Evolutionary conservation across 2,329 filamentous ascomycete genomes (phyloP), one percentile per base, ranked within the genome.

Genomic region (Scedosporium boydii): DNA sequence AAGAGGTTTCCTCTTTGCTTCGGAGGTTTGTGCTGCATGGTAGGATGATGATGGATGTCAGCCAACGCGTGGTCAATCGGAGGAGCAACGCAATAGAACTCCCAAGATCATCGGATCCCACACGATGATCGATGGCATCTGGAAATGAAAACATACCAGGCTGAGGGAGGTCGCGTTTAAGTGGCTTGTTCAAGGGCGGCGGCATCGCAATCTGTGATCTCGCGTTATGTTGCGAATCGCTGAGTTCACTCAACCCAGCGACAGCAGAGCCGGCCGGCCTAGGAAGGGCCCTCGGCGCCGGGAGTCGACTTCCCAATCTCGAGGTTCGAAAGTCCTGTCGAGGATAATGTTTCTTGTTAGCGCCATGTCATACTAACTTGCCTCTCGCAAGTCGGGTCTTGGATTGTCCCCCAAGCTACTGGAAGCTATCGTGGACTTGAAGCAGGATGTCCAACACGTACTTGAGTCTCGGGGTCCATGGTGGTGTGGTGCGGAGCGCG

Each of bases 181-280:
- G 62, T 12, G 74, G 75, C 1, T 70, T 68, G 64, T 77, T 77
- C 21, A 66, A 60, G 5, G 68, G 63, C n/a, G 77, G 70, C 10
- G 76, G 73, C 58, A 60, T 75, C 0, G 77, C 70, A 1, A 74
- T 71, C 59, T 79, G 80, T 10, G 74, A 71, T 59, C 84, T 80
- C 53, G 79, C 72, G 70, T 88, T 87, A 72, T 75, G 77, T 68
- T 87, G 82, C n/a, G 84, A 86, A 6, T 86, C 82, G 68, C 76
- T 80, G 66, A 84, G 80, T 68, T 87, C 84, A 9, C 23, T 38
- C 42, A 62, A 34, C 27, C 61, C 58, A 23, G 58, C 16, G 10
- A 16, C 42, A 29, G 23, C 23, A 21, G 55, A 41, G 51, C 26
- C 21, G 16, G 51, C 16, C 26, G 53, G 60, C 23, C 44, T 58